Evolutionary conservation across 139 green algal species (phyloP).

Genomic region (Mychonastes homosphaera): DNA sequence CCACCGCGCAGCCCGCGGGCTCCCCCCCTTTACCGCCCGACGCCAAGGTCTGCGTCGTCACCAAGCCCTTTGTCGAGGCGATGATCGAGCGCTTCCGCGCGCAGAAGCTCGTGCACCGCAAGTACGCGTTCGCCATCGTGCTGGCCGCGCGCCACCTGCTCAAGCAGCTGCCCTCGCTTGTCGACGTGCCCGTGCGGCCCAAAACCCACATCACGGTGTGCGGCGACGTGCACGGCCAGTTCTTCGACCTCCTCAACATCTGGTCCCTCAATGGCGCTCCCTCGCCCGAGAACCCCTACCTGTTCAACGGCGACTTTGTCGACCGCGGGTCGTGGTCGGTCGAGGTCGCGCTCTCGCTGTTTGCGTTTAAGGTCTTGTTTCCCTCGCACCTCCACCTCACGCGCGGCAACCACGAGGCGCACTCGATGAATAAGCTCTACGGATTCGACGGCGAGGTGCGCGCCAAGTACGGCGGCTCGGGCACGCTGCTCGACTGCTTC

Average conservation of each 20-base stretch:
- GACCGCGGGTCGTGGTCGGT: slow-evolving; percentile 86
- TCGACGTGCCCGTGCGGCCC: slow-evolving; percentile 57
- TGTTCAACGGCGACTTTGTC: slow-evolving; percentile 99
- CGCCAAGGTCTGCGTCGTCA: slow-evolving; percentile 65
- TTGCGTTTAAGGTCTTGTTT: slow-evolving; percentile 80
- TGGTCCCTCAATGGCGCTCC: slow-evolving; percentile 89
- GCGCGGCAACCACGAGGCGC: slow-evolving; percentile 91
- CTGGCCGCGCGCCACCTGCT: slow-evolving; percentile 29
- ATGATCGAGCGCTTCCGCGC: slow-evolving; percentile 88
- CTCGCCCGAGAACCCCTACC: slow-evolving; percentile 80
- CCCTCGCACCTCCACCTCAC: slow-evolving; percentile 71
- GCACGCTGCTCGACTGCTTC: slow-evolving; percentile 82
- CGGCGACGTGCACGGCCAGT: slow-evolving; percentile 82
- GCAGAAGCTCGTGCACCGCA: slow-evolving; percentile 70
- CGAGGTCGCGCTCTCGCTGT: slow-evolving; percentile 90
- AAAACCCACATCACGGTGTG: slow-evolving; percentile 73
- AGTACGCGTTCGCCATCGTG: slow-evolving; percentile 59
- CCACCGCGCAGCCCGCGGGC: too few species aligned
- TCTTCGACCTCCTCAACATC: slow-evolving; percentile 93
- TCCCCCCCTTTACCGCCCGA: too few species aligned
- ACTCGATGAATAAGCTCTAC: slow-evolving; percentile 95
- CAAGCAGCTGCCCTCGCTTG: slow-evolving; percentile 48
- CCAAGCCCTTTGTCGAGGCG: slow-evolving; percentile 68
- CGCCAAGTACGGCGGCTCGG: slow-evolving; percentile 71
- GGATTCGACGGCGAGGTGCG: slow-evolving; percentile 89